Conservation (phyloP, 805 yeast genomes). For the Spathaspora sp. region DNA sequence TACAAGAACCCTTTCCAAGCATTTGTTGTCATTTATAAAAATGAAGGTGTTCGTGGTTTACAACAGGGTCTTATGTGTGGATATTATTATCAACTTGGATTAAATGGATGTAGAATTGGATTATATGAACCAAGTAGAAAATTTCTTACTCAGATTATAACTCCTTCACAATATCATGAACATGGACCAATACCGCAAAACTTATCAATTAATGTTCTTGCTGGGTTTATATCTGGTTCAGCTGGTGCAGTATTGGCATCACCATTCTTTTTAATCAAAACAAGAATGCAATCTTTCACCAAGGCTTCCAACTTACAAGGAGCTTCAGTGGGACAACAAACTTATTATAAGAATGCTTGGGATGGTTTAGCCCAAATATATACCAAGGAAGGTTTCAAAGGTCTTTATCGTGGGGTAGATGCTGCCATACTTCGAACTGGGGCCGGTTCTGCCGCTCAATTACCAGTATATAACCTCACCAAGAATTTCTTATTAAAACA, state of each 20-base stretch:
- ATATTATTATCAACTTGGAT: constrained; percentile 82
- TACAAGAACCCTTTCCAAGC: constrained; percentile 90
- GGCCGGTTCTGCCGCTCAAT: constrained; percentile 91
- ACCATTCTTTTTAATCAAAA: constrained; percentile 88
- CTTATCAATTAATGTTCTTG: constrained; percentile 58
- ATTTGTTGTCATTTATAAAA: constrained; percentile 59
- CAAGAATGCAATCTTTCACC: constrained; percentile 94
- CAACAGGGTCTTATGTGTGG: constrained; percentile 92
- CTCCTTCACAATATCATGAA: constrained; percentile 47
- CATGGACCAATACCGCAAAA: constrained; percentile 31
- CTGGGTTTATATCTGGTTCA: constrained; percentile 84
- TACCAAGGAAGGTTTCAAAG: constrained; percentile 66
- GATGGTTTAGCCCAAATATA: constrained; percentile 67
- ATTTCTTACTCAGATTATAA: constrained; percentile 49
- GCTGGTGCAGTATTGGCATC: constrained; percentile 89
- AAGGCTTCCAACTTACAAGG: constrained; percentile 25
- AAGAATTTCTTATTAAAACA: constrained; percentile 58
- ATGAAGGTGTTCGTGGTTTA: constrained; percentile 83
- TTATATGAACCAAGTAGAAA: constrained; percentile 86
- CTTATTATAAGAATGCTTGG: constrained; percentile 69
- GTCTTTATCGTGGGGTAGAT: constrained; percentile 86
- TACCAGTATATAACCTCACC: constrained; percentile 82
- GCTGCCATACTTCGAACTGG: constrained; percentile 95
- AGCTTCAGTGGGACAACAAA: constrained; percentile 76
- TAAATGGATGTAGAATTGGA: constrained; percentile 93